phyloP scores from a whole-genome alignment of 768 basidiomycete species.

The Daedaleopsis sinensis region DNA sequence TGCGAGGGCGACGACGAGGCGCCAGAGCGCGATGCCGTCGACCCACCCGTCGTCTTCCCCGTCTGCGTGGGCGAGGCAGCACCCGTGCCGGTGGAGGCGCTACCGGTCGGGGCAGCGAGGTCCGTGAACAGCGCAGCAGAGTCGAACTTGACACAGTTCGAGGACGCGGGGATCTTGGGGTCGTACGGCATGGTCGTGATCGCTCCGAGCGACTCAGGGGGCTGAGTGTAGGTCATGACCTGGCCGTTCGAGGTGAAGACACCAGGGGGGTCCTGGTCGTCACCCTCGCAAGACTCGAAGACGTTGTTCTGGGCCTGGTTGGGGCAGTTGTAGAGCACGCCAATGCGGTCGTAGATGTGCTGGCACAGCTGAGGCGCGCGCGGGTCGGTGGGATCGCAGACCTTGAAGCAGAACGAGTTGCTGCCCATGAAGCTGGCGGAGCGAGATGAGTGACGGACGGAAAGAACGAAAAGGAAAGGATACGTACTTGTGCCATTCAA shows the following conservation, averaged over 20 bases:
- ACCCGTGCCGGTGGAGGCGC: constrained; percentile 14
- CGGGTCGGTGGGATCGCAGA: constrained; percentile 61
- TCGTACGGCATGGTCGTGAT: constrained; percentile 49
- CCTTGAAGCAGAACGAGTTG: constrained; percentile 67
- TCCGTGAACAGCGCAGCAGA: constrained; percentile 40
- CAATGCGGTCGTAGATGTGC: constrained; percentile 77
- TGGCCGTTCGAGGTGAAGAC: constrained; percentile 45
- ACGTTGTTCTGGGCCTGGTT: constrained; percentile 56
- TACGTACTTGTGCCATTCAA: constrained; percentile 70
- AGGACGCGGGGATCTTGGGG: constrained; percentile 42
- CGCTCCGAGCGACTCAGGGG: constrained; percentile 48
- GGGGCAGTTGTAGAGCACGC: constrained; percentile 75
- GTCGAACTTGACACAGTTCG: constrained; percentile 44
- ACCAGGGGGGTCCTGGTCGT: constrained; percentile 66
- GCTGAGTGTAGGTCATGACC: constrained; percentile 48
- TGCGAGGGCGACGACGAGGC: not conserved
- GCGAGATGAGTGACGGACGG: not conserved
- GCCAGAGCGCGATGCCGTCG: not conserved
- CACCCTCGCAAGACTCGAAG: constrained; percentile 69
- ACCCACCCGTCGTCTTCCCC: constrained; percentile 7
- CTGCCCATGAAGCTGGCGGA: constrained; percentile 70
- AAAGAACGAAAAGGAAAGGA: too few species aligned
- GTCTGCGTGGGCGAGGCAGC: constrained; percentile 18
- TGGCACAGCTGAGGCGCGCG: constrained; percentile 60
- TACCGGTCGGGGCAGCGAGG: constrained; percentile 13